A percentile compares a stretch with the other conserved stretches of the same genome.
Evolutionary conservation across 2,329 filamentous ascomycete genomes (phyloP).

Genomic region (Chrysosporium keratinophilum): DNA sequence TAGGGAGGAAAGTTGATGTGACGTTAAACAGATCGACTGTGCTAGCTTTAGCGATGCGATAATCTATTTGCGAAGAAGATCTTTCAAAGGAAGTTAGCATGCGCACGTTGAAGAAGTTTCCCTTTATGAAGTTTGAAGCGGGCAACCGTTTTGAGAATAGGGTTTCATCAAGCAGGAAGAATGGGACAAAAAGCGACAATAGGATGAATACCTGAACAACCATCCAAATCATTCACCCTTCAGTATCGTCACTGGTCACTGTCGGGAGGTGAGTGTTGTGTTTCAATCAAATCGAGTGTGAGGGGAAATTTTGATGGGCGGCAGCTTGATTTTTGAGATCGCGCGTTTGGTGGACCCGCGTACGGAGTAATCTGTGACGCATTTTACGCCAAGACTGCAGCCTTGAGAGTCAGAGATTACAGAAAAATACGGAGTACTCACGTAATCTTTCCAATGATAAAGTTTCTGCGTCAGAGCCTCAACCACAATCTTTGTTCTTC

Average conservation of each 20-base stretch:
- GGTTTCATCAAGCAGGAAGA: neutral
- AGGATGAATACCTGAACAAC: neutral
- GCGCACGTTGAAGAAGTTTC: neutral
- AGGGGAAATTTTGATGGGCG: conserved; percentile 5
- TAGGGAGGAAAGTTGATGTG: neutral
- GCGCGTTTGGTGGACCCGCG: neutral
- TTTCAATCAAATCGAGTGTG: neutral
- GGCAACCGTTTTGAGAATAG: neutral
- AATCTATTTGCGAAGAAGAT: neutral
- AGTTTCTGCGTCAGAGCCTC: too few species aligned
- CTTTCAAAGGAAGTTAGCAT: neutral
- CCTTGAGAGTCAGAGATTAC: neutral
- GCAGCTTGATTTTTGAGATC: neutral
- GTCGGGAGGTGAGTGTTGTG: neutral
- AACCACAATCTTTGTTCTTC: too few species aligned
- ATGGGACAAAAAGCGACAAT: neutral
- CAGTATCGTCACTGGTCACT: neutral
- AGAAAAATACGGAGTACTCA: neutral
- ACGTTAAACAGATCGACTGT: neutral
- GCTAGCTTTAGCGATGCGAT: neutral
- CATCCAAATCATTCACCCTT: neutral
- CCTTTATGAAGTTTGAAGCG: neutral
- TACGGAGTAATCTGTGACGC: neutral
- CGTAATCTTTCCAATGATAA: neutral
- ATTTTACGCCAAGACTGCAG: conserved; percentile 3